Conservation (phyloP, 2,329 filamentous ascomycete species). For the Claviceps sp. region DNA sequence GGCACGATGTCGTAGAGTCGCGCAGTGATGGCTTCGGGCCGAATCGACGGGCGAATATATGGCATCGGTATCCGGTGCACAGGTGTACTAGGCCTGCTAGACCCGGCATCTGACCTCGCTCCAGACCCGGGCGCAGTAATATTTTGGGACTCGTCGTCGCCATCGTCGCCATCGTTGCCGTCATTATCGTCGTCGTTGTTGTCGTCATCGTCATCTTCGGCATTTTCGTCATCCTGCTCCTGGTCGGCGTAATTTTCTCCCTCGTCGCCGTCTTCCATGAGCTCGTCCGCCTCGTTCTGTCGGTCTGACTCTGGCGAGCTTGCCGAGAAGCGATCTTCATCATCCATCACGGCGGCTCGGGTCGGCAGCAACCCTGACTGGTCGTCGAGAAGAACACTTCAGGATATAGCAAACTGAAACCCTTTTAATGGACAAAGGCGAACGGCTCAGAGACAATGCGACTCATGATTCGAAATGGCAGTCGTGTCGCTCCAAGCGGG, state of each 20-base stretch:
- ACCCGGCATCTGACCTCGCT: constrained; percentile 1
- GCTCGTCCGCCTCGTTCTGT: constrained; percentile 38
- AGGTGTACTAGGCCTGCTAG: constrained; percentile 17
- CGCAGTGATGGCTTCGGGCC: constrained; percentile 67
- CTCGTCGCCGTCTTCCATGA: constrained; percentile 39
- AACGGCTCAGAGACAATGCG: neutral
- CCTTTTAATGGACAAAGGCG: neutral
- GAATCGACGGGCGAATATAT: constrained; percentile 44
- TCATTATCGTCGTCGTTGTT: constrained; percentile 25
- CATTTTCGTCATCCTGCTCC: constrained; percentile 24
- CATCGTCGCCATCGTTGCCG: constrained; percentile 30
- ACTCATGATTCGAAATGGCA: neutral
- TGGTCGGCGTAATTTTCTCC: constrained; percentile 25
- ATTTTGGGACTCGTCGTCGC: constrained; percentile 14
- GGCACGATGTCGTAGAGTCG: constrained; percentile 86
- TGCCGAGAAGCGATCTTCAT: constrained; percentile 19
- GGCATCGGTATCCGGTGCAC: constrained; percentile 8
- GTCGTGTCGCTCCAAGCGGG: neutral
- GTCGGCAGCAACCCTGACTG: neutral
- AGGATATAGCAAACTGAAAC: neutral
- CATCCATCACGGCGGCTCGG: constrained; percentile 14
- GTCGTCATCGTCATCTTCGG: constrained; percentile 21
- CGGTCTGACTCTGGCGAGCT: constrained; percentile 22
- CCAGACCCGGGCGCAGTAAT: constrained; percentile 6
- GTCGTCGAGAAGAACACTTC: neutral